A percentile compares a stretch with the other conserved stretches of the same genome.
phyloP scores from a whole-genome alignment of 1,284 basidiomycete genomes.

The Inonotus obliquus region DNA sequence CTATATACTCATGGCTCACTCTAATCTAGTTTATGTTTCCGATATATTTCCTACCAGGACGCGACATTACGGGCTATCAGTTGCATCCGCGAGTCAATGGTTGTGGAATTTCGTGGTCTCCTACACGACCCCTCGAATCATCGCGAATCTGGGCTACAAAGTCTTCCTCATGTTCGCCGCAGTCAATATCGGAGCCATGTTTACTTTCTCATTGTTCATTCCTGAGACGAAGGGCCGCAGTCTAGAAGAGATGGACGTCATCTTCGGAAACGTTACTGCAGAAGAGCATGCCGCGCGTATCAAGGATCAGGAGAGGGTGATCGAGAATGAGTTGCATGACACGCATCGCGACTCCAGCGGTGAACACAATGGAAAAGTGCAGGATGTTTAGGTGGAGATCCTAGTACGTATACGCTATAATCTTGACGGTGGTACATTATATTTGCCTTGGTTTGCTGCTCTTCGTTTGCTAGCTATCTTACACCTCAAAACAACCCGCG shows the following conservation, averaged over 20 bases:
- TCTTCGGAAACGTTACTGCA: slow-evolving; percentile 64
- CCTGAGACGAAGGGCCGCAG: slow-evolving; percentile 75
- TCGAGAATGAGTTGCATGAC: slow-evolving; percentile 4
- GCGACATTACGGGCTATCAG: slow-evolving; percentile 69
- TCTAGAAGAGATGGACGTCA: slow-evolving; percentile 77
- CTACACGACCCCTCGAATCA: slow-evolving; percentile 67
- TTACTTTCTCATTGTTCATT: slow-evolving; percentile 45
- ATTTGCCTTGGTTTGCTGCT: not conserved
- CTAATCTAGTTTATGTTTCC: slow-evolving; percentile 33
- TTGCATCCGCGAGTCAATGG: slow-evolving; percentile 73
- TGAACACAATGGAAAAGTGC: not conserved
- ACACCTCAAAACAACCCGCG: too few relatives aligned
- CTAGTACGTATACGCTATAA: too few relatives aligned
- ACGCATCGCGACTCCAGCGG: not conserved
- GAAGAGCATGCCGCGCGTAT: slow-evolving; percentile 57
- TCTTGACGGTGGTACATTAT: not conserved
- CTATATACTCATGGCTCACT: not conserved
- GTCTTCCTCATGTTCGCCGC: slow-evolving; percentile 67
- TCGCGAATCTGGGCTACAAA: slow-evolving; percentile 56
- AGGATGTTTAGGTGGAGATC: not conserved
- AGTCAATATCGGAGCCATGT: slow-evolving; percentile 53
- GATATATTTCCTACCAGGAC: slow-evolving; percentile 84
- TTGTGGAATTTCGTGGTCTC: slow-evolving; percentile 75
- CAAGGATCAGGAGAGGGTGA: slow-evolving; percentile 23
- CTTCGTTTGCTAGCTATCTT: not conserved